Evolutionary conservation across 352 stramenopile species (phyloP), one percentile per base, ranked within the genome.

Genomic region (Thraustotheca clavata): DNA sequence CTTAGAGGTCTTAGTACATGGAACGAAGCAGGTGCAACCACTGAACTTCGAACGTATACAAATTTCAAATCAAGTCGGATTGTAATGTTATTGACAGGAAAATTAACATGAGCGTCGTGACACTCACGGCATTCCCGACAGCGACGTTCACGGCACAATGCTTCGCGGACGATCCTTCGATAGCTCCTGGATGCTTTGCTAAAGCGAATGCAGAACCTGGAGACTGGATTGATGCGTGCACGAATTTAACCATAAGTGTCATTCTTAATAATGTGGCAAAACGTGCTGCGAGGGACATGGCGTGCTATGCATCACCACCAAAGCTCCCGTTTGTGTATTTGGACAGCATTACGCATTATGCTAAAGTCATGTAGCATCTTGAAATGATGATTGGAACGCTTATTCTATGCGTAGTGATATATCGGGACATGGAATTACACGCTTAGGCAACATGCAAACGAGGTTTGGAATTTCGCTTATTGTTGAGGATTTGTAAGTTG

Each of bases 81-180:
- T 48, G 34, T 43, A 16, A 43, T 43, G 24, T 52, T 52, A 52
- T 52, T 52, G 43, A 52, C 43, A 52, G 11, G 6, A 50, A 6
- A 6, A 29, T 43, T 16, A 16, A 31, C 9, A 52, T 52, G 43
- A 52, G 43, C 43, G 43, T 52, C 43, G 43, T 52, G 43, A 52
- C 43, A 31, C 43, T 52, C 43, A 52, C 31, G 43, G 24, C 39
- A 16, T 65, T 65, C 40, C 26, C 57, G n/a, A 33, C 47, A 31
- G 57, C 46, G 16, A 65, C 57, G 24, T 65, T 65, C 26, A 65
- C 57, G 29, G 38, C 57, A 22, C 47, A 65, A 12, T 65, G 57
- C 57, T 34, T 40, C 9, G 46, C 46, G 35, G 38, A 65, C 41
- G 57, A 29, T 6, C 27, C 57, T 6, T 8, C 27, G 6, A 65